phyloP scores from a whole-genome alignment of 108 stramenopile genomes.

The Pseudonitzschia pungens region DNA sequence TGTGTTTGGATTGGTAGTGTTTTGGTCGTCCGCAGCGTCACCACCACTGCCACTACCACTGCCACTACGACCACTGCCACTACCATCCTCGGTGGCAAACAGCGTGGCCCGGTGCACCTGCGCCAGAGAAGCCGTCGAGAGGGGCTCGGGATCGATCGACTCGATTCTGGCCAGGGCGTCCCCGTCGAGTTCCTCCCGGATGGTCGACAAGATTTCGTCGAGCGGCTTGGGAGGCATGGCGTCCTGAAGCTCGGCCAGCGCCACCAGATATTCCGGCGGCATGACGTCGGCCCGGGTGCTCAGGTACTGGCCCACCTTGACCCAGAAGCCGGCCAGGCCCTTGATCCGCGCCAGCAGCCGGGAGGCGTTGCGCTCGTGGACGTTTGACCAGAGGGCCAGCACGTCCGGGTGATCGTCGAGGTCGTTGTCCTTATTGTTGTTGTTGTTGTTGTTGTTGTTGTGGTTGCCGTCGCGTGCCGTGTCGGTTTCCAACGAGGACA shows the following conservation, averaged over 20 bases:
- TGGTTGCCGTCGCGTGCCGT: too few relatives aligned
- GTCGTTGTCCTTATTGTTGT: not conserved
- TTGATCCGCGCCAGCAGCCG: conserved; percentile 1
- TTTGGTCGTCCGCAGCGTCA: too few relatives aligned
- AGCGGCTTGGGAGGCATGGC: conserved; percentile 39
- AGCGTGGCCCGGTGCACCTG: conserved; percentile 53
- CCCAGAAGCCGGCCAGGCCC: conserved; percentile 53
- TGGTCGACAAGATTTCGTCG: conserved; percentile 19
- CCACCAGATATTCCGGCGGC: conserved; percentile 35
- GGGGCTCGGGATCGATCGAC: conserved; percentile 16
- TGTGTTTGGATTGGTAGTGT: too few relatives aligned
- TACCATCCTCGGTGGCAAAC: not conserved
- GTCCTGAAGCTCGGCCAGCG: conserved; percentile 50
- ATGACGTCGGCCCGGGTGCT: conserved; percentile 52
- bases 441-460: too few relatives aligned
- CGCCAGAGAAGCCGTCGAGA: conserved; percentile 47
- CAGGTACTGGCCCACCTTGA: conserved; percentile 59
- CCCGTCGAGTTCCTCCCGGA: conserved; percentile 1
- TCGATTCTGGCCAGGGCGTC: not conserved
- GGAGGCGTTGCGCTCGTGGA: conserved; percentile 25
- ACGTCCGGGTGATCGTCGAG: conserved; percentile 21
- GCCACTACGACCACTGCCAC: too few relatives aligned
- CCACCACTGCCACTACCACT: too few relatives aligned
- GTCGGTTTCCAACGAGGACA: not conserved
- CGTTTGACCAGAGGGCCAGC: not conserved